These are phyloP conservation scores for Pythium pectinolyticum DNA, from an alignment of 352 stramenopile species.

Conservation along the genomic window DNA sequence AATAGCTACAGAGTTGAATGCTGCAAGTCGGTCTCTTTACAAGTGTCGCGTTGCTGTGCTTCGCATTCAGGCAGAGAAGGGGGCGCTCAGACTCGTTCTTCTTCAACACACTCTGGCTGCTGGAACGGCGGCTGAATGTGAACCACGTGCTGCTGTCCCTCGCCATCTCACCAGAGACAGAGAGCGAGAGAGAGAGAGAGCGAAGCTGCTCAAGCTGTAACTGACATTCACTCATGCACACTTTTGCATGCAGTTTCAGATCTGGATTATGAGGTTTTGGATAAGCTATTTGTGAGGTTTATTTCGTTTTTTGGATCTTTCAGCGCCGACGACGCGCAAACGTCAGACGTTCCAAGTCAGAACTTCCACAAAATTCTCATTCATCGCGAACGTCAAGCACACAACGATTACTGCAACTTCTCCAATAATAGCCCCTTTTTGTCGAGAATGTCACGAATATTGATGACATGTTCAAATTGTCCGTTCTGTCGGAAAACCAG, in stretches of 20 bases:
- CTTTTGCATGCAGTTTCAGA: background rate
- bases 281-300: constrained; percentile 14
- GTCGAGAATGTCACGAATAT: constrained; percentile 20
- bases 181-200: background rate
- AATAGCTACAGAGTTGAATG: background rate
- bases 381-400: constrained; percentile 13
- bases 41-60: constrained; percentile 4
- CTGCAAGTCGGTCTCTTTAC: constrained; percentile 1
- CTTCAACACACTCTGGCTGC: background rate
- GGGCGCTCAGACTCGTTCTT: too few relatives aligned
- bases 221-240: background rate
- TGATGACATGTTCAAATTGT: constrained; percentile 16
- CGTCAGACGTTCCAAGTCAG: constrained; percentile 6
- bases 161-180: constrained; percentile 5
- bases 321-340: background rate
- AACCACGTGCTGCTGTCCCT: constrained; percentile 11
- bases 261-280: constrained; percentile 17
- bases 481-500: constrained; percentile 17
- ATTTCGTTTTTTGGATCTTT: background rate
- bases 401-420: background rate
- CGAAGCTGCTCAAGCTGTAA: constrained; percentile 4
- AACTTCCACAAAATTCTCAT: constrained; percentile 26
- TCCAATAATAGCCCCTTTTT: constrained; percentile 10
- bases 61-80: constrained; percentile 30
- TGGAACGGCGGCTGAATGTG: constrained; percentile 21